A percentile compares a stretch with the other conserved stretches of the same genome.
Conservation (phyloP, 2,329 filamentous ascomycete genomes). For the Volutella citrinella region DNA sequence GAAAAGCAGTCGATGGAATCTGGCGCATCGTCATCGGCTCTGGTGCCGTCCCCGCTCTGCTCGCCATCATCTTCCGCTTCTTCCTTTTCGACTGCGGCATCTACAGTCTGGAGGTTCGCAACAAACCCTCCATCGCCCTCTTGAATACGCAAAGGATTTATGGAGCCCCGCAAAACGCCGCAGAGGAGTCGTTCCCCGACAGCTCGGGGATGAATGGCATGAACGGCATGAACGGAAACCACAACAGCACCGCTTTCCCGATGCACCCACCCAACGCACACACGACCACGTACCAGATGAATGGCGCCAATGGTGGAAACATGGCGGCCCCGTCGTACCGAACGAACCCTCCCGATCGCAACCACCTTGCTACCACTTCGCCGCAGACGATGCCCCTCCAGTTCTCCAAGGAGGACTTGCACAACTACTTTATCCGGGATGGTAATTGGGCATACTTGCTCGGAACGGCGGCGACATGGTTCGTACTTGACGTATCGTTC, state of each 20-base stretch:
- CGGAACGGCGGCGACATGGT: slow-evolving; percentile 46
- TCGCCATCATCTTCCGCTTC: slow-evolving; percentile 65
- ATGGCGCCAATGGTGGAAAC: slow-evolving; percentile 13
- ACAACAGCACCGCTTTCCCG: slow-evolving; percentile 14
- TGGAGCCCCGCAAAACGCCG: slow-evolving; percentile 33
- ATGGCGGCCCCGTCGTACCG: slow-evolving; percentile 18
- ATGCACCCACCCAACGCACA: slow-evolving; percentile 17
- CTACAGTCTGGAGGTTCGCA: slow-evolving; percentile 63
- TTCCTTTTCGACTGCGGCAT: slow-evolving; percentile 65
- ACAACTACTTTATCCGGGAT: slow-evolving; percentile 47
- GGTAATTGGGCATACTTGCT: slow-evolving; percentile 35
- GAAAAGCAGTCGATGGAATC: slow-evolving; percentile 52
- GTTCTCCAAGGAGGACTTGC: slow-evolving; percentile 46
- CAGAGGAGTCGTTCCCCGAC: slow-evolving; percentile 17
- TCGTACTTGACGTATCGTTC: slow-evolving; percentile 53
- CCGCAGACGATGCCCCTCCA: slow-evolving; percentile 42
- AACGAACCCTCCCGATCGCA: slow-evolving; percentile 19
- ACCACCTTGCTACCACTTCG: slow-evolving; percentile 28
- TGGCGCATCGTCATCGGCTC: slow-evolving; percentile 67
- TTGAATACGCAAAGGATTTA: slow-evolving; percentile 60
- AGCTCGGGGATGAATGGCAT: slow-evolving; percentile 14
- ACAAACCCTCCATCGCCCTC: slow-evolving; percentile 56
- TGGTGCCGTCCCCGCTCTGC: slow-evolving; percentile 59
- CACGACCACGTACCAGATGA: slow-evolving; percentile 22
- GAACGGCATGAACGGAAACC: slow-evolving; percentile 13